Percentiles rank a stretch among this genome's conserved stretches.
phyloP scores from a whole-genome alignment of 2,329 filamentous ascomycete genomes.

The Colletotrichum caudatum region DNA sequence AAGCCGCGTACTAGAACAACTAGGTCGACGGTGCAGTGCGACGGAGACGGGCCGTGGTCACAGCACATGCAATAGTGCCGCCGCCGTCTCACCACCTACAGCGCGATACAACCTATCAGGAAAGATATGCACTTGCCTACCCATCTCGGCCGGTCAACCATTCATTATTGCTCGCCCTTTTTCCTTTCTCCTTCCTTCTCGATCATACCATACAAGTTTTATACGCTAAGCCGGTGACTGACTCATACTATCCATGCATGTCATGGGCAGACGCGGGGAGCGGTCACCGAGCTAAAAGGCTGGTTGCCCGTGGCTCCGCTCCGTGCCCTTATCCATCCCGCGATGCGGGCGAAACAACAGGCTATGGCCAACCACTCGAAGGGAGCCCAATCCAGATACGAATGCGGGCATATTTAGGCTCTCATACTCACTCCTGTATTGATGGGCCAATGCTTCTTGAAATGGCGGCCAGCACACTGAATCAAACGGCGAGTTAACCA shows the following conservation, averaged over 20 bases:
- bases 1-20: not conserved
- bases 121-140: not conserved
- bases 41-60: constrained; percentile 13
- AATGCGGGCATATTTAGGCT: constrained; percentile 11
- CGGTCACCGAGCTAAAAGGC: not conserved
- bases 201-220: not conserved
- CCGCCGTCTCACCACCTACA: not conserved
- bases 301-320: too few species aligned
- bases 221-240: not conserved
- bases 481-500: constrained; percentile 20
- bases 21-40: constrained; percentile 16
- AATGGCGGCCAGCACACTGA: constrained; percentile 32
- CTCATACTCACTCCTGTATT: not conserved
- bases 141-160: not conserved
- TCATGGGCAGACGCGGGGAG: not conserved
- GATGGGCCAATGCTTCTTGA: constrained; percentile 19
- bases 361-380: not conserved
- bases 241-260: too few species aligned
- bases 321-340: too few species aligned
- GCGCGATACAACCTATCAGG: not conserved
- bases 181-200: not conserved
- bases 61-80: constrained; percentile 10
- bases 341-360: not conserved
- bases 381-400: not conserved
- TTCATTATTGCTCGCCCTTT: not conserved